Evolutionary conservation across 345 rosid genomes (phyloP), one percentile per base, ranked within the genome.

Genomic region (Eutrema heterophyllum): DNA sequence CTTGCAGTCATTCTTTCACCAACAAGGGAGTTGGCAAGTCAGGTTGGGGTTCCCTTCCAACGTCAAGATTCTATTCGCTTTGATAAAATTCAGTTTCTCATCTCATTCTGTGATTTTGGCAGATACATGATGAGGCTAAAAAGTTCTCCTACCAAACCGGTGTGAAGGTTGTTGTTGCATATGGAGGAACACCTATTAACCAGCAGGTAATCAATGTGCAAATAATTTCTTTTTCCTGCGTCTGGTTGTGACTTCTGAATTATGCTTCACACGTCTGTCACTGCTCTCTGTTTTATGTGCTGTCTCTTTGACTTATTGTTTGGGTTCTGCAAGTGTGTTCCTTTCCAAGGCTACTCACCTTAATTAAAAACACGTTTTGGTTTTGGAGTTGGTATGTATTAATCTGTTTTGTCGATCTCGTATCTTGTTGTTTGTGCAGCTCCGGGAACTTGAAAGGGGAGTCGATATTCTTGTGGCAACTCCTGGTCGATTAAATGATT

Each of bases 381-480:
- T 48, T 66, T 38, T 66, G 49, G 45, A 73, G 46, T 53, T 29
- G 9, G 46, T 57, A 46, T 36, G 13, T 65, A 57, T 58, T 21
- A 21, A 36, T 44, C n/a, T 46, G 29, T 52, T 4, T 48, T 71
- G 62, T 39, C 49, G 43, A 66, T 6, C 4, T 58, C 1, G 7
- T 43, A 21, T 71, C 33, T 72, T 72, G 74, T 77, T 78, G 52
- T 63, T 64, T 86, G 64, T 60, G 68, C 88, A 95, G 99, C 79
- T 95, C 56, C 87, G 97, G 73, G 97, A 92, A 73, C 84, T 95
- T 73, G 99, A 95, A 76, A 85, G 97, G 64, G 99, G 99, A 46
- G 99, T 90, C 48, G 99, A 95, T 83, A 95, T 95, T 81, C 91
- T 95, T 65, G 99, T 95, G 68, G 99, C 99, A 52, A 95, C 99